A percentile compares a stretch with the other conserved stretches of the same genome.
These are phyloP conservation scores for Phytophthora gonapodyides DNA, from an alignment of 352 stramenopile genomes.

Conservation along the genomic window DNA sequence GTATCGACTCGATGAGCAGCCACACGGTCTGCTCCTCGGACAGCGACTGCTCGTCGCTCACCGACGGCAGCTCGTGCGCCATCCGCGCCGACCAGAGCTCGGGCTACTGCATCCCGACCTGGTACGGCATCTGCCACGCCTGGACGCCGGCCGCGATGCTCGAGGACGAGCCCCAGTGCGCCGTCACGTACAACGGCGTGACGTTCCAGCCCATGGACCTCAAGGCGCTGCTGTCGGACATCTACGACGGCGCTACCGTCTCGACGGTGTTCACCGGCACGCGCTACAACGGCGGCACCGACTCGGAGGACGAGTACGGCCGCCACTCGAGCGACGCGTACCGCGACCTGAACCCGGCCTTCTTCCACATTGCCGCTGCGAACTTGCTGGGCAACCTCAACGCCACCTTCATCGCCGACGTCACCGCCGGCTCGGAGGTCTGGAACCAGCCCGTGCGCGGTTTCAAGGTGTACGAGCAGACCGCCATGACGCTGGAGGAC, in stretches of 20 bases:
- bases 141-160: conserved; percentile 47
- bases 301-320: conserved; percentile 43
- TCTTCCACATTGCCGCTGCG: conserved; percentile 46
- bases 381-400: conserved; percentile 51
- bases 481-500: conserved; percentile 33
- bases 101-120: conserved; percentile 54
- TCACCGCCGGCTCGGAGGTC: conserved; percentile 39
- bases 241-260: conserved; percentile 43
- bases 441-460: conserved; percentile 60
- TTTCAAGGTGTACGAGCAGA: conserved; percentile 45
- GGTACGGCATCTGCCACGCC: conserved; percentile 60
- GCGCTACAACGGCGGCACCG: conserved; percentile 39
- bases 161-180: conserved; percentile 48
- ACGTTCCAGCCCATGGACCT: conserved; percentile 55
- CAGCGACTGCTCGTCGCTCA: conserved; percentile 27
- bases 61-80: conserved; percentile 33
- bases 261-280: conserved; percentile 43
- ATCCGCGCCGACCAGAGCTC: conserved; percentile 27
- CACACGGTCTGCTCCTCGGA: conserved; percentile 32
- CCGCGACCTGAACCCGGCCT: conserved; percentile 53
- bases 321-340: conserved; percentile 39
- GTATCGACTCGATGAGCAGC: conserved; percentile 34
- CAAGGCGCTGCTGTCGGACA: conserved; percentile 48
- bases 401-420: conserved; percentile 47
- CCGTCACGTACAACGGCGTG: conserved; percentile 48